Evolutionary conservation across 352 stramenopile genomes (phyloP).

Genomic region (Pythium brachiatum): DNA sequence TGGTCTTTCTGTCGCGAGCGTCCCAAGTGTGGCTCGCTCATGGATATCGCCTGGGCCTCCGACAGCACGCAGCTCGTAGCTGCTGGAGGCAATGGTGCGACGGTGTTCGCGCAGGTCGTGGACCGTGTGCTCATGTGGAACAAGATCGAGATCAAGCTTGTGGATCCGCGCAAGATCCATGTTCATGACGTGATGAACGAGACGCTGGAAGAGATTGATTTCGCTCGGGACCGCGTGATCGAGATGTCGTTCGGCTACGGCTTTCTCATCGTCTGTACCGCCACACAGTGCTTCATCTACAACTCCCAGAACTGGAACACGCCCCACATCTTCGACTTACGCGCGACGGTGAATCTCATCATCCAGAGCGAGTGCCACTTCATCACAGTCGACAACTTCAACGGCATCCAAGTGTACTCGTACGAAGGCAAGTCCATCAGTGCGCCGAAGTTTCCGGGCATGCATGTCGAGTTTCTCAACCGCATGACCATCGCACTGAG

Average conservation of each 20-base stretch:
- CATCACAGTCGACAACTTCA: constrained; percentile 87
- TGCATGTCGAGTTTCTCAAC: constrained; percentile 89
- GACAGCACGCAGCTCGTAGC: constrained; percentile 91
- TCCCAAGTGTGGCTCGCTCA: constrained; percentile 78
- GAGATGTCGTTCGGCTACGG: constrained; percentile 91
- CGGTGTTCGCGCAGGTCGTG: constrained; percentile 89
- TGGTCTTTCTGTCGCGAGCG: constrained; percentile 90
- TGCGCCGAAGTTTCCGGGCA: constrained; percentile 80
- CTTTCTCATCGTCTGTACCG: constrained; percentile 91
- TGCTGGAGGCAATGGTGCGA: constrained; percentile 82
- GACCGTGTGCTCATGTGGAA: constrained; percentile 86
- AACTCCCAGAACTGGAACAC: constrained; percentile 91
- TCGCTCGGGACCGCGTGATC: constrained; percentile 89
- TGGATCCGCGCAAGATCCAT: constrained; percentile 85
- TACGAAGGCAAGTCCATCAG: constrained; percentile 91
- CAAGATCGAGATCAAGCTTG: constrained; percentile 83
- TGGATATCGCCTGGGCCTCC: constrained; percentile 86
- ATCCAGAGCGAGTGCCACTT: constrained; percentile 88
- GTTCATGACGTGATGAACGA: constrained; percentile 90
- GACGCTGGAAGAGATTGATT: constrained; percentile 90
- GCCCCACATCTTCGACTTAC: constrained; percentile 91
- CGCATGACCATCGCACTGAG: constrained; percentile 82
- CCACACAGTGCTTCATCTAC: constrained; percentile 93
- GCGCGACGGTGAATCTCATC: constrained; percentile 82
- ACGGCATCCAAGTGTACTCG: constrained; percentile 89